Evolutionary conservation across 2,329 filamentous ascomycete species (phyloP), one percentile per base, ranked within the genome.

Genomic region (Zymoseptoria pseudotritici): DNA sequence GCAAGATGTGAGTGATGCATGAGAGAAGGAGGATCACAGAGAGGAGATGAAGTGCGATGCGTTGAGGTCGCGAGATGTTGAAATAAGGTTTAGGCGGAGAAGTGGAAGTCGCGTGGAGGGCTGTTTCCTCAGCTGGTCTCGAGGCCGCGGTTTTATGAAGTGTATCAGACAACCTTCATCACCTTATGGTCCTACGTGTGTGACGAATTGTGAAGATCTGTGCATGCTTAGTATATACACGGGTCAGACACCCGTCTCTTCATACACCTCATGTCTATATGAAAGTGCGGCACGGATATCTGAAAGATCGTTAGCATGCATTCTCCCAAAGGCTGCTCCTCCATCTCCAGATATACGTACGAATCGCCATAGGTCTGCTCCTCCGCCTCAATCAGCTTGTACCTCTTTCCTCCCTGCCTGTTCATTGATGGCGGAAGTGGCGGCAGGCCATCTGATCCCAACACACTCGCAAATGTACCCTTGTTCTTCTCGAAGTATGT

Each of bases 391-490:
- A 89, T 71, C 70, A 95, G 86, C 76, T 87, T 84, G 74, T 91
- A 86, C 72, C 87, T 84, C 71, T 86, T 81, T 3, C 36, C 36
- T 78, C 85, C 84, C 63, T 79, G 73, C 51, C 81, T 81, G 66
- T 76, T 84, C 75, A 86, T 77, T n/a, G 89, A 87, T 70, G 86
- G 86, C 17, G 93, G 94, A 70, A 89, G 77, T n/a, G 94, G 94
- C 59, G 94, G 94, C 76, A 99, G 75, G 1, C 93, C 92, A 69
- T 88, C 81, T 52, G 88, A 82, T 56, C 89, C 86, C 64, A 97
- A 74, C 59, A 92, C 84, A 65, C 80, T 79, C 68, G 80, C 76
- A 46, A 74, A 77, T 50, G 79, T 77, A 49, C 73, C 77, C 67
- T 77, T 80, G 67, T 85, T 83, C 74, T 85, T 85, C 78, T 89